Evolutionary conservation across 441 rosid genomes (phyloP), one percentile per base, ranked within the genome.

Genomic region (Capsella rubella): DNA sequence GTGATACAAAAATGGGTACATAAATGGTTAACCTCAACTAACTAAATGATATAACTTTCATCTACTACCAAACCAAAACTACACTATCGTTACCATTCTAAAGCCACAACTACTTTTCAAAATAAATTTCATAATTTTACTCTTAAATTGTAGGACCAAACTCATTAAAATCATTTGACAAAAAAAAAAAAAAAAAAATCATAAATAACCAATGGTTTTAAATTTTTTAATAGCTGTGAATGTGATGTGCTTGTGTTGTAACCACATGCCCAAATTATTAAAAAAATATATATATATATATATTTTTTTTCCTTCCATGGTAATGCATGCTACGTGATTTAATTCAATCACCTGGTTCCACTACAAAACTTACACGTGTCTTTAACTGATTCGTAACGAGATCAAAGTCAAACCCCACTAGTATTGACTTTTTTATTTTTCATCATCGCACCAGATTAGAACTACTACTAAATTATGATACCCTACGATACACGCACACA

Each of bases 311-410:
- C 42, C 46, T 39, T 54, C 40, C 69, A 62, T 63, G 52, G n/a
- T 21, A 21, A 21, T 21, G 25, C 73, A 77, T 66, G 80, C 73
- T 71, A 71, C 79, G 79, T 75, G 79, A 75, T 55, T 66, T 39
- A 51, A 65, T 64, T 69, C 2, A 69, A 73, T 57, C 9, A 53
- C 57, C 2, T 12, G 40, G 53, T 34, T 65, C 76, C 74, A 77
- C 69, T 5, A 28, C 4, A 47, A n/a, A 18, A 62, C 29, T 3
- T 15, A 58, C 37, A 78, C 81, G 81, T 55, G 78, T 60, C 32
- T 0, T 3, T 54, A 29, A 10, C 0, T 14, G 1, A 77, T 58
- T 71, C 3, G 76, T 70, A 56, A 2, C 3, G 0, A 3, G 0
- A 1, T 8, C 7, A 42, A 71, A 71, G 76, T 76, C 80, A 76